A percentile compares a stretch with the other conserved stretches of the same genome.
These are phyloP conservation scores for Claviceps pusilla DNA, from an alignment of 2,329 filamentous ascomycete species.

Conservation along the genomic window DNA sequence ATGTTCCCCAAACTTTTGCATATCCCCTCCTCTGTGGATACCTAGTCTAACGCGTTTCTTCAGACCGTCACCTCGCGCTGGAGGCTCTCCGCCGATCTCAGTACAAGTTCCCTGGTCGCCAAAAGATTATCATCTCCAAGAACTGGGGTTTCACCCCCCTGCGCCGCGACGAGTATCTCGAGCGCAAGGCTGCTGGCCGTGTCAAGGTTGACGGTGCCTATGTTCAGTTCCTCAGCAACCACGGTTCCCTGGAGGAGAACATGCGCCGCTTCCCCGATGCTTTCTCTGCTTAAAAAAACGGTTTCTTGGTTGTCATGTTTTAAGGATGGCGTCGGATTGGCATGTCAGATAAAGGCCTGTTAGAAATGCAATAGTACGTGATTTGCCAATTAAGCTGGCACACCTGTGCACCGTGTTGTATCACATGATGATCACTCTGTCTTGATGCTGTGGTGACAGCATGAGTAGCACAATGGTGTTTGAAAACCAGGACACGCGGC, in stretches of 20 bases:
- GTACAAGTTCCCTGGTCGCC: conserved; percentile 99
- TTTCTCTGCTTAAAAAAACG: conserved; percentile 45
- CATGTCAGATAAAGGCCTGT: conserved; percentile 25
- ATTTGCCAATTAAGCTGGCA: conserved; percentile 19
- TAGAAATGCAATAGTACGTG: conserved; percentile 13
- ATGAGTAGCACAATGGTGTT: neutral
- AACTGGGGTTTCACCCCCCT: conserved; percentile 99
- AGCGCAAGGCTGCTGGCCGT: conserved; percentile 83
- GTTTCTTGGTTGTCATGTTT: conserved; percentile 23
- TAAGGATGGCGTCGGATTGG: conserved; percentile 30
- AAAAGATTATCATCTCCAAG: conserved; percentile 99
- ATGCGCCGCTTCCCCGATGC: conserved; percentile 89
- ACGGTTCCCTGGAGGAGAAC: conserved; percentile 75
- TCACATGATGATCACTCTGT: neutral
- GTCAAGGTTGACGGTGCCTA: conserved; percentile 98
- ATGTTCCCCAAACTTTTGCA: conserved; percentile 23
- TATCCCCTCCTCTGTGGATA: no score
- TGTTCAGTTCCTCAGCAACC: conserved; percentile 96
- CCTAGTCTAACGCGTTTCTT: neutral
- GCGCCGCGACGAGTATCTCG: conserved; percentile 90
- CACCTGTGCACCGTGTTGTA: neutral
- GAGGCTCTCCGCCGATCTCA: conserved; percentile 98
- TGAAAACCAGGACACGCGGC: neutral
- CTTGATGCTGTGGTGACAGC: neutral
- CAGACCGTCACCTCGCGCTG: conserved; percentile 80